Base-by-base conservation (phyloP, 192 early-diverging fungal genomes). In the Entrophospora sp. region DNA sequence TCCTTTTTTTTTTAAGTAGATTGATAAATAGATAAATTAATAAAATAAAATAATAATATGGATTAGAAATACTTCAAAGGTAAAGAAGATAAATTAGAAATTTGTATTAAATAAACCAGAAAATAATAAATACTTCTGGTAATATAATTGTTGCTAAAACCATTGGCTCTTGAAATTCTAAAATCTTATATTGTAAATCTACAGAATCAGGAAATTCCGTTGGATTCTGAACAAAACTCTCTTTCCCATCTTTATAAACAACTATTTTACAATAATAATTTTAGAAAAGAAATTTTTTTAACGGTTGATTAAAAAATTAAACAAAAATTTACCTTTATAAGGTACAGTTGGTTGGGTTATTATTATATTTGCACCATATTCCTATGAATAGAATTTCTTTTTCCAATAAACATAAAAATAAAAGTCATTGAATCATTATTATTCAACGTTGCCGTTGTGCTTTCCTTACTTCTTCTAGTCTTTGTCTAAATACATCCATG, bases 401-500 rank as follows among this genome's bases (percentile, higher is more conserved):
- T n/a, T 36, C 78, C 4, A 24, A 2, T 62, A 16, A 31, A 4
- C 10, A 30, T 8, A 56, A 24, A 18, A 22, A 24, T 46, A 16
- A 32, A 14, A 43, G 13, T 43, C 18, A 12, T 2, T 1, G 18
- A 12, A 16, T 18, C 3, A 43, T 18, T 16, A 1, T 1, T 43
- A 3, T 43, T 43, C 18, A 16, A 42, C 42, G 18, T 42, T 43
- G 42, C 18, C 42, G 13, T 43, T 43, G 13, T 43, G n/a, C n/a
- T 18, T 2, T 35, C 18, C 46, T 36, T 76, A 84, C 82, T 68
- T 91, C 85, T 58, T 91, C 94, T 31, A 98, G 75, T 14, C 96
- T 79, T 71, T 98, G 93, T 16, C 91, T 75, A 68, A 98, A 98
- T 28, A 98, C 96, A 73, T 98, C 96, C 96, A 97, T 96, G 65